A percentile compares a stretch with the other conserved stretches of the same genome.
phyloP scores from a whole-genome alignment of 768 basidiomycete genomes.

The Ramaria rubella region DNA sequence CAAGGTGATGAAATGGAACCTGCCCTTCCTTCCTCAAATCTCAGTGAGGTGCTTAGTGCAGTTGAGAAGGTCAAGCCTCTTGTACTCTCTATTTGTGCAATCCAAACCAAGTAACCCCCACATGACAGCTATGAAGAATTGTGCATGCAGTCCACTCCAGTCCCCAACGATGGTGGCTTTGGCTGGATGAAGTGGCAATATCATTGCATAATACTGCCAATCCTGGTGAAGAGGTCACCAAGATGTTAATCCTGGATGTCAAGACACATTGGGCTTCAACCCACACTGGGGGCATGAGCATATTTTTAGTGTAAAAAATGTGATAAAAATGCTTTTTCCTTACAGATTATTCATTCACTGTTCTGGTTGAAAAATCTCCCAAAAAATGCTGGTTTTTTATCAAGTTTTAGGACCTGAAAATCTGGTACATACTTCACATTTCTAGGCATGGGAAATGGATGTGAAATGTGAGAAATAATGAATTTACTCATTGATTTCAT shows the following conservation, averaged over 20 bases:
- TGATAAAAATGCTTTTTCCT: too few relatives aligned
- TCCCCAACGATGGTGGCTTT: conserved; percentile 1
- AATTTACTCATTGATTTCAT: too few relatives aligned
- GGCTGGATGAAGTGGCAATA: background rate
- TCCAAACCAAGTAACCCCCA: background rate
- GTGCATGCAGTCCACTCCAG: conserved; percentile 7
- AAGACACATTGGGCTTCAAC: conserved; percentile 8
- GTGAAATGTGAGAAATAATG: too few relatives aligned
- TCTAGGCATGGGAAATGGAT: too few relatives aligned
- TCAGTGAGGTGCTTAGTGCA: background rate
- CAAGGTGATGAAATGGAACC: conserved; percentile 12
- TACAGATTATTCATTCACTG: too few relatives aligned
- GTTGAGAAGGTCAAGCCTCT: conserved; percentile 3
- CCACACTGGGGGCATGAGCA: too few relatives aligned
- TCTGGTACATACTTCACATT: too few relatives aligned
- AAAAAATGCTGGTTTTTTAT: too few relatives aligned
- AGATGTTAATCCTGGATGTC: conserved; percentile 10
- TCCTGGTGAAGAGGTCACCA: background rate
- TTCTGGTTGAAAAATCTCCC: too few relatives aligned
- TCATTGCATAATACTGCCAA: background rate
- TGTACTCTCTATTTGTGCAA: background rate
- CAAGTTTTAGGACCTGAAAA: too few relatives aligned
- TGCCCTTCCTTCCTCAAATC: background rate
- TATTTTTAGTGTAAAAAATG: too few relatives aligned
- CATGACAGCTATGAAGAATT: conserved; percentile 11